These are phyloP conservation scores for Paspalum vaginatum DNA, from an alignment of 176 grass and related monocot species.

Conservation along the genomic window DNA sequence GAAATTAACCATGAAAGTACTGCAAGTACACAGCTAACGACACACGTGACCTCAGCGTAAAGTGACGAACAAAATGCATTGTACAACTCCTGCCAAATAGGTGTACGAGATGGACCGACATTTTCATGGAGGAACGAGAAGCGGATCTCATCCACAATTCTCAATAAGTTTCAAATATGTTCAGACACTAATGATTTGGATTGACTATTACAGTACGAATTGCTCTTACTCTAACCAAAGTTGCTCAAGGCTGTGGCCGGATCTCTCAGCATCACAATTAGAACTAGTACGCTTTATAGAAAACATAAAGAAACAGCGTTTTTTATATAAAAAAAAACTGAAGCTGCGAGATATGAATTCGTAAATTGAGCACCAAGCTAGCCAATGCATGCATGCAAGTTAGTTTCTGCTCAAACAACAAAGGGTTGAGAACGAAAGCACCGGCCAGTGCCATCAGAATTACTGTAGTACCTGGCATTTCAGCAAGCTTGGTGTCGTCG, in stretches of 20 bases:
- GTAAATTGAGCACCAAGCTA: neutral
- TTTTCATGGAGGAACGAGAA: neutral
- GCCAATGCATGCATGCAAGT: neutral
- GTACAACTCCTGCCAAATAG: neutral
- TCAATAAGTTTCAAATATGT: too few species aligned
- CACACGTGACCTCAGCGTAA: neutral
- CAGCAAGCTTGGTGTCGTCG: conserved; percentile 6
- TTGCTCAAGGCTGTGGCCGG: too few species aligned
- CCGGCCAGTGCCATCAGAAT: neutral
- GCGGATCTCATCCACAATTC: neutral
- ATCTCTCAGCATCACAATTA: too few species aligned
- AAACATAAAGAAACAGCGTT: too few species aligned
- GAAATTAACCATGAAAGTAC: neutral
- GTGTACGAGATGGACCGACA: neutral
- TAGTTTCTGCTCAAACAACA: too few species aligned
- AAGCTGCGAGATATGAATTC: neutral
- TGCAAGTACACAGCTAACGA: conserved; percentile 1
- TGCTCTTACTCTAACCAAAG: too few species aligned
- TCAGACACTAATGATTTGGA: too few species aligned
- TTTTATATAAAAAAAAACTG: too few species aligned
- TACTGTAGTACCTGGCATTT: conserved; percentile 45
- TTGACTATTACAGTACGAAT: too few species aligned
- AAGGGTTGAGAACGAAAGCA: neutral
- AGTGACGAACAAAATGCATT: neutral
- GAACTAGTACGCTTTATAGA: too few species aligned